Percentiles rank a stretch among this genome's conserved stretches.
Evolutionary conservation across 2,329 filamentous ascomycete genomes (phyloP).

Genomic region (Zymoseptoria pseudotritici): DNA sequence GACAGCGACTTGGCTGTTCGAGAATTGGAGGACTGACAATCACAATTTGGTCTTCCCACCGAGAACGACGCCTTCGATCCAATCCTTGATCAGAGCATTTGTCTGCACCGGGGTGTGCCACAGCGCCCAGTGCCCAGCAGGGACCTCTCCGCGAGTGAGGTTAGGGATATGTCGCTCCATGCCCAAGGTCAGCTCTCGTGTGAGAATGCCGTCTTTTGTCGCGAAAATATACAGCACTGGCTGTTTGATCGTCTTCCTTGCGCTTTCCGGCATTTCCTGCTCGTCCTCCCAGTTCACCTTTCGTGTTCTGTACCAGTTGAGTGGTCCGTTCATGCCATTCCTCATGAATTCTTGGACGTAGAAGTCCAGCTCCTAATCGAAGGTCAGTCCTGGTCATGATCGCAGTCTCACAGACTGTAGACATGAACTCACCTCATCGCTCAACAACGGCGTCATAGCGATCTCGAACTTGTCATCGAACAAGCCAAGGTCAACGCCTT

Average conservation of each 20-base stretch:
- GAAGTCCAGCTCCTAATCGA: slow-evolving; percentile 57
- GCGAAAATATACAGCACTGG: slow-evolving; percentile 69
- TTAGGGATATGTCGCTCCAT: slow-evolving; percentile 64
- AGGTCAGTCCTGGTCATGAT: neutral
- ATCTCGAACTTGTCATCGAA: slow-evolving; percentile 37
- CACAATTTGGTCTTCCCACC: slow-evolving; percentile 40
- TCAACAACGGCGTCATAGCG: slow-evolving; percentile 52
- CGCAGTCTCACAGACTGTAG: neutral
- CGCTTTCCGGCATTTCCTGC: slow-evolving; percentile 23
- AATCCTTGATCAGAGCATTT: slow-evolving; percentile 61
- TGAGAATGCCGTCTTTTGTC: slow-evolving; percentile 62
- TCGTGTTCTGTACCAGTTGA: slow-evolving; percentile 62
- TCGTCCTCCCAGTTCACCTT: slow-evolving; percentile 74
- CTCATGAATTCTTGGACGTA: slow-evolving; percentile 67
- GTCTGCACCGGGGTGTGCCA: slow-evolving; percentile 64
- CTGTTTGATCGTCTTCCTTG: slow-evolving; percentile 28
- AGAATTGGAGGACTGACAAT: no score
- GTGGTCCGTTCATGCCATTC: slow-evolving; percentile 67
- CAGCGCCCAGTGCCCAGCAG: slow-evolving; percentile 74
- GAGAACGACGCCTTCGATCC: slow-evolving; percentile 54
- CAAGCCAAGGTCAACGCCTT: slow-evolving; percentile 56
- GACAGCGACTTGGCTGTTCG: no score
- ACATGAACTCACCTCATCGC: slow-evolving; percentile 45
- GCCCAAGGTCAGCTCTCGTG: slow-evolving; percentile 58
- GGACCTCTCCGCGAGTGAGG: slow-evolving; percentile 59